phyloP scores from a whole-genome alignment of 352 stramenopile genomes.

The Phytophthora lateralis region DNA sequence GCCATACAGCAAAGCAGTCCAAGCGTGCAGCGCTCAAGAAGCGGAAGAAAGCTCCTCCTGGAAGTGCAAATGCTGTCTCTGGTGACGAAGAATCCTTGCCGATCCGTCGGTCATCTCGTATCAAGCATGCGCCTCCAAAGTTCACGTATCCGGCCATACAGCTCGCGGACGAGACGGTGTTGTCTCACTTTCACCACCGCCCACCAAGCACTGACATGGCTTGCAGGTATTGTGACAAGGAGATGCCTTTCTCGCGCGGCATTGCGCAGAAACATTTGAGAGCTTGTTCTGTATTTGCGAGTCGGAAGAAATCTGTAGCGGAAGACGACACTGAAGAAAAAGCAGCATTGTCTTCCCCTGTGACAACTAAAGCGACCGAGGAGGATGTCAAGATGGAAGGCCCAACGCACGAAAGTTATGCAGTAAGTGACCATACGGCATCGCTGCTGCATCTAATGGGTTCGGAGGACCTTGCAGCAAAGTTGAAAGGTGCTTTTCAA shows the following conservation, averaged over 20 bases:
- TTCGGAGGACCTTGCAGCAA: slow-evolving; percentile 19
- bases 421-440: background rate
- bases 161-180: background rate
- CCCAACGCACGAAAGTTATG: background rate
- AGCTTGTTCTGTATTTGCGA: slow-evolving; percentile 1
- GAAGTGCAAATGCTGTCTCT: background rate
- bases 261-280: slow-evolving; percentile 18
- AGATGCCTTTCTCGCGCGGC: slow-evolving; percentile 15
- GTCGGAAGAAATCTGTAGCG: background rate
- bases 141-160: slow-evolving; percentile 1
- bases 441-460: slow-evolving; percentile 39
- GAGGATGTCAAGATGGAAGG: slow-evolving; percentile 9
- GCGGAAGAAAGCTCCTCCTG: background rate
- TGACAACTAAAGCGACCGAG: background rate
- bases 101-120: slow-evolving; percentile 24
- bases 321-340: slow-evolving; percentile 7
- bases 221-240: slow-evolving; percentile 28
- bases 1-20: slow-evolving; percentile 11
- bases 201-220: background rate
- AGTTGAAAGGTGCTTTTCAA: slow-evolving; percentile 37
- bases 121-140: slow-evolving; percentile 17
- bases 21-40: slow-evolving; percentile 20
- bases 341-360: background rate
- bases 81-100: background rate
- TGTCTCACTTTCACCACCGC: slow-evolving; percentile 21